phyloP scores from a whole-genome alignment of 257 asterid species.

The Solanum virginianum region DNA sequence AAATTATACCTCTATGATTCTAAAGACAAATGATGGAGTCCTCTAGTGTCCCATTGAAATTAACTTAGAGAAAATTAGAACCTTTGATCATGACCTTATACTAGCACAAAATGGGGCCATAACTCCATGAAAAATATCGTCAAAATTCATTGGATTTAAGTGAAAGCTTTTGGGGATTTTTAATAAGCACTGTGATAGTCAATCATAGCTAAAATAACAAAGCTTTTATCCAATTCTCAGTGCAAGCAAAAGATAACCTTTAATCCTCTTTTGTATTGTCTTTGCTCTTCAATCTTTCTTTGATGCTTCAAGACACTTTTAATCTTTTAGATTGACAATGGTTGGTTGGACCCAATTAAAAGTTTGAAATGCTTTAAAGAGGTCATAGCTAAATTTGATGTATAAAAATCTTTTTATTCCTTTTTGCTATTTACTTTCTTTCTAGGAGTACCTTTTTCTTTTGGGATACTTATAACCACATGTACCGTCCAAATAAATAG shows the following conservation, averaged over 20 bases:
- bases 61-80: slow-evolving; percentile 4
- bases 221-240: slow-evolving; percentile 33
- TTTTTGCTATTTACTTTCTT: background rate
- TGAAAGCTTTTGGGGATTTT: background rate
- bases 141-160: slow-evolving; percentile 13
- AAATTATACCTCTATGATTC: slow-evolving; percentile 2
- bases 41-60: slow-evolving; percentile 4
- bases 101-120: background rate
- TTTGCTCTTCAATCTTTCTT: background rate
- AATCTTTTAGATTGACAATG: background rate
- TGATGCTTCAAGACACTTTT: background rate
- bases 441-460: background rate
- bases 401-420: background rate
- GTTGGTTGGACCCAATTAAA: background rate
- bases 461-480: background rate
- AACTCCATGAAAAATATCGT: background rate
- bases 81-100: slow-evolving; percentile 31
- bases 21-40: slow-evolving; percentile 17
- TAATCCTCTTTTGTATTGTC: slow-evolving; percentile 8
- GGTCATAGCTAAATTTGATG: background rate
- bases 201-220: slow-evolving; percentile 31
- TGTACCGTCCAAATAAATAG: no score
- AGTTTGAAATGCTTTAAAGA: background rate
- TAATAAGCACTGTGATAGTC: slow-evolving; percentile 47
- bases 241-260: slow-evolving; percentile 48